phyloP scores from a whole-genome alignment of 805 yeast species.

The Suhomyces pyralidae region DNA sequence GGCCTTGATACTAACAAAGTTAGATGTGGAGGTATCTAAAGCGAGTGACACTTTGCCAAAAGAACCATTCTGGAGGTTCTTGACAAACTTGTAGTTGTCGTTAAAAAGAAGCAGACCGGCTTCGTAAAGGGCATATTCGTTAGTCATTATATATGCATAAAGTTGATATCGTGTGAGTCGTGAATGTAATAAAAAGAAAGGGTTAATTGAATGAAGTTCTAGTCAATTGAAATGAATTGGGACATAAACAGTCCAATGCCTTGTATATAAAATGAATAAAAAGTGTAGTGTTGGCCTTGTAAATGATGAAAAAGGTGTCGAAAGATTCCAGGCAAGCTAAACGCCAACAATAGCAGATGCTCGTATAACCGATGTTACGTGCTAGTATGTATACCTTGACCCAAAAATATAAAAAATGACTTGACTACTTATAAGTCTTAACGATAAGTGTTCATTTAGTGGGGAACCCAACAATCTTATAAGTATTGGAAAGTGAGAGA shows the following conservation, averaged over 20 bases:
- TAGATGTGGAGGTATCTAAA: slow-evolving; percentile 27
- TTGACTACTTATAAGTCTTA: not conserved
- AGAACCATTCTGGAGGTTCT: slow-evolving; percentile 54
- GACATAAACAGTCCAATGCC: not conserved
- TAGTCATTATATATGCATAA: not conserved
- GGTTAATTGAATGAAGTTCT: not conserved
- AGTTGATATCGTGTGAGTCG: slow-evolving; percentile 1
- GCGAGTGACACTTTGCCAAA: slow-evolving; percentile 62
- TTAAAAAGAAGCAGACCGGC: slow-evolving; percentile 29
- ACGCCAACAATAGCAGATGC: not conserved
- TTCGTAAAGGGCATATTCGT: slow-evolving; percentile 37
- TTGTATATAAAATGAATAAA: not conserved
- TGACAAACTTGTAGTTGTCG: slow-evolving; percentile 41
- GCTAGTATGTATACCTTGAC: not conserved
- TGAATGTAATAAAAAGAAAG: not conserved
- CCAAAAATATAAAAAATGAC: not conserved
- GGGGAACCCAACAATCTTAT: not conserved
- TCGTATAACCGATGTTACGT: not conserved
- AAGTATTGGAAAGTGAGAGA: not conserved
- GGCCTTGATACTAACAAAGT: slow-evolving; percentile 53
- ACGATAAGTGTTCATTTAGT: not conserved
- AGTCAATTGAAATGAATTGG: not conserved
- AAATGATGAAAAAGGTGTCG: not conserved
- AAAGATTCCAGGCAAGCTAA: not conserved
- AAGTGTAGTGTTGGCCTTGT: not conserved